These are phyloP conservation scores for Penicillium hordei DNA, from an alignment of 2,329 filamentous ascomycete genomes.

Conservation along the genomic window DNA sequence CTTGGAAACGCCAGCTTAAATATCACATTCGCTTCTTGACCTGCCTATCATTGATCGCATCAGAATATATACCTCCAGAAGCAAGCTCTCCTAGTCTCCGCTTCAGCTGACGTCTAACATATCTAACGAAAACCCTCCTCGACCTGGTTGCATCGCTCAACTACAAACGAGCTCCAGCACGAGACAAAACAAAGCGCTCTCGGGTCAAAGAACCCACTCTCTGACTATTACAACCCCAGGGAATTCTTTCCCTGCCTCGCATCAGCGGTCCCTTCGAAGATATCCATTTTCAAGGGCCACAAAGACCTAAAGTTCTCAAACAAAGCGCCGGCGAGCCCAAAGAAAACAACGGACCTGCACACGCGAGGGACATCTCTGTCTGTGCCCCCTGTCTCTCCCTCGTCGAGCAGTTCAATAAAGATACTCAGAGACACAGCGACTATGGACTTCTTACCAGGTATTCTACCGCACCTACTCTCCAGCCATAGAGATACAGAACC, in stretches of 20 bases:
- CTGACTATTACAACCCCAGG: background rate
- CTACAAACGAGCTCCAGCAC: background rate
- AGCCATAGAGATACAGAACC: background rate
- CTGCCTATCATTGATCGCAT: conserved; percentile 1
- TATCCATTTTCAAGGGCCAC: background rate
- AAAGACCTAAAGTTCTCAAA: background rate
- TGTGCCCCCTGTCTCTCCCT: background rate
- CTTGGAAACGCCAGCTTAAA: background rate
- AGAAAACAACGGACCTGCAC: background rate
- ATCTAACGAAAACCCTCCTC: background rate
- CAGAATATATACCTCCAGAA: background rate
- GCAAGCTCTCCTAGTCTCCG: background rate
- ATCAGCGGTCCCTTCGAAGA: background rate
- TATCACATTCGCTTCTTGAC: background rate
- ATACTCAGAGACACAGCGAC: background rate
- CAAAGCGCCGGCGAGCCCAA: background rate
- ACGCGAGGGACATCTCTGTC: background rate
- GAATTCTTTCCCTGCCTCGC: background rate
- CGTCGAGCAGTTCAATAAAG: background rate
- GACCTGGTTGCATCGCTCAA: background rate
- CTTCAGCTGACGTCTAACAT: background rate
- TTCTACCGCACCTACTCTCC: background rate
- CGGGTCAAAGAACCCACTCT: background rate
- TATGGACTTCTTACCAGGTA: conserved; percentile 27
- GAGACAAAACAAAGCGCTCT: background rate